Conservation (phyloP, 2,329 filamentous ascomycete genomes). For the Fusarium sp. region DNA sequence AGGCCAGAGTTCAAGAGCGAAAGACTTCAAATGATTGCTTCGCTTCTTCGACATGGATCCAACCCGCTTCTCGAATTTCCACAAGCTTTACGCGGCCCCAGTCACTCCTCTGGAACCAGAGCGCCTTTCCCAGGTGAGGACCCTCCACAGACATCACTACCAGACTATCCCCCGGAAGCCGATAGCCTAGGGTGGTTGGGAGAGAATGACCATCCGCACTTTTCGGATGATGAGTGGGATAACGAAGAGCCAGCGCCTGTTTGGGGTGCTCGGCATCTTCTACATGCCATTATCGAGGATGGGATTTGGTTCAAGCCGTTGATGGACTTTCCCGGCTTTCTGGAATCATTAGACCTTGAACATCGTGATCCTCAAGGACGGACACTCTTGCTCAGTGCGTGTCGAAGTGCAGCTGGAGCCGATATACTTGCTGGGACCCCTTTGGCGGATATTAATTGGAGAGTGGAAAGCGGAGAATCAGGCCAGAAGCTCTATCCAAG, state of each 20-base stretch:
- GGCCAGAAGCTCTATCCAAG: not conserved
- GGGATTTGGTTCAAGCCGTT: not conserved
- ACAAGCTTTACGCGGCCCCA: too few relatives aligned
- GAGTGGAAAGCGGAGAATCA: not conserved
- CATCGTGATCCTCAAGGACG: not conserved
- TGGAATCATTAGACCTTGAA: not conserved
- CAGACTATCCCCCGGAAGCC: too few relatives aligned
- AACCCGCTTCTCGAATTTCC: too few relatives aligned
- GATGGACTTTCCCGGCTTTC: not conserved
- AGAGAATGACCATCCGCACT: not conserved
- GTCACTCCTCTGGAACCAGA: too few relatives aligned
- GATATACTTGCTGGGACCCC: not conserved
- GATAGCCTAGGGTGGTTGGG: not conserved
- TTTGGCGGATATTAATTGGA: not conserved
- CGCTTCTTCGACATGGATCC: not conserved
- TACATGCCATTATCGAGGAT: not conserved
- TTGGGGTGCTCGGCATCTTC: not conserved
- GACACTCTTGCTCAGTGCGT: not conserved
- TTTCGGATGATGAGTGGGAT: not conserved
- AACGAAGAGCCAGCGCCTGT: fast-evolving
- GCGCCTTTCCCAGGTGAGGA: not conserved
- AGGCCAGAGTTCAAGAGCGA: not conserved
- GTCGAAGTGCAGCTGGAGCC: not conserved
- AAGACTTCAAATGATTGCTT: not conserved
- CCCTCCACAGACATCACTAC: not conserved